Conservation (phyloP, 176 grass and related monocot genomes). For the Oryza brachyantha region DNA sequence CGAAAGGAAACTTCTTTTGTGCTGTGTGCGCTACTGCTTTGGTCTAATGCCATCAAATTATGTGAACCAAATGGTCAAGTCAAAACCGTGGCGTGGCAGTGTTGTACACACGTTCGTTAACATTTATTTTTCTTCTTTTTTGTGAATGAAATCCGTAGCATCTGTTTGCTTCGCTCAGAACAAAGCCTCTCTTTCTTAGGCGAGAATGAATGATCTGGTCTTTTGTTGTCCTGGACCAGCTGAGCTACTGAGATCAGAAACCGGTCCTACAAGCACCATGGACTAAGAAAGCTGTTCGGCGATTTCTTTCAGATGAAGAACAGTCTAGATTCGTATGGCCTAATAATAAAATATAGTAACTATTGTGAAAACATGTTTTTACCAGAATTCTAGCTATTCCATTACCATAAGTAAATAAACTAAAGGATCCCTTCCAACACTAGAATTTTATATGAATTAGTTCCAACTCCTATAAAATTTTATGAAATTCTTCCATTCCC, state of each 20-base stretch:
- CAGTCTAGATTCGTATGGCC: not conserved
- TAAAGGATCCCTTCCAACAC: too few species aligned
- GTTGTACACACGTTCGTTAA: not conserved
- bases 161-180: slow-evolving; percentile 16
- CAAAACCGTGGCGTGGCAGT: not conserved
- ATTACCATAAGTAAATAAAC: not conserved
- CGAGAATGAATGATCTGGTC: not conserved
- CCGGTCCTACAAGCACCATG: not conserved
- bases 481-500: too few species aligned
- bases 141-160: not conserved
- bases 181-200: not conserved
- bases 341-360: not conserved
- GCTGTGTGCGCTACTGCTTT: not conserved
- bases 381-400: not conserved
- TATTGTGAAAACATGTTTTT: not conserved
- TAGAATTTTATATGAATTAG: too few species aligned
- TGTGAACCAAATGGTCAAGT: not conserved
- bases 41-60: not conserved
- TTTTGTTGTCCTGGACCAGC: slow-evolving; percentile 10
- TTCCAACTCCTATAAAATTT: too few species aligned
- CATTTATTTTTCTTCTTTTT: not conserved
- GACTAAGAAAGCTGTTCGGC: not conserved
- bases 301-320: not conserved
- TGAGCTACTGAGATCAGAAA: not conserved
- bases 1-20: not conserved